Conservation (phyloP, 169 alveolate genomes). For the Cyclospora cayetanensis region DNA sequence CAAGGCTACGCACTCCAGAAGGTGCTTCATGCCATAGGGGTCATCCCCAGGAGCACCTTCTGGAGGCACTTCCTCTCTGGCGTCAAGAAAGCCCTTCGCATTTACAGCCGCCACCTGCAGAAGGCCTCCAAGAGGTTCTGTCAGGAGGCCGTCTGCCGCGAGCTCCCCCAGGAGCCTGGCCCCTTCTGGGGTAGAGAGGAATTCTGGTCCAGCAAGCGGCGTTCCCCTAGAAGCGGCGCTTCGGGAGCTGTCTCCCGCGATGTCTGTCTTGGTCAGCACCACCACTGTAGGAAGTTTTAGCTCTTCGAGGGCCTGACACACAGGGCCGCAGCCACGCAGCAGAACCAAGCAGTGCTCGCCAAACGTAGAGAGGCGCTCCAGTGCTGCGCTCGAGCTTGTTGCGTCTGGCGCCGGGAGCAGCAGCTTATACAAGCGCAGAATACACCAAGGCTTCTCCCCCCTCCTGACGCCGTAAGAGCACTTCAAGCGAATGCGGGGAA, state of each 20-base stretch:
- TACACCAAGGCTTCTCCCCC: too few relatives aligned
- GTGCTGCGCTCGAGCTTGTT: too few relatives aligned
- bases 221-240: not conserved
- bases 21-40: constrained; percentile 19
- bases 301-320: not conserved
- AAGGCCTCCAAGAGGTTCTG: constrained; percentile 30
- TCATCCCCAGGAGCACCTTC: constrained; percentile 1
- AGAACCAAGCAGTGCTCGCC: too few relatives aligned
- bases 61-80: not conserved
- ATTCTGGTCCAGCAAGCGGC: not conserved
- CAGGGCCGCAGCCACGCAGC: too few relatives aligned
- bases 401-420: too few relatives aligned
- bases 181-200: not conserved
- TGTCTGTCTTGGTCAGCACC: constrained; percentile 13
- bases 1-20: constrained; percentile 2
- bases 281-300: not conserved
- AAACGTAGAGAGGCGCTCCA: too few relatives aligned
- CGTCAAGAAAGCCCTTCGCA: constrained; percentile 7
- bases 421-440: too few relatives aligned
- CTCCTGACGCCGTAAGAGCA: too few relatives aligned
- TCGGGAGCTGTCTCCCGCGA: not conserved
- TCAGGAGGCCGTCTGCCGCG: constrained; percentile 4
- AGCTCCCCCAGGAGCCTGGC: not conserved
- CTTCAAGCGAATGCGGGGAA: too few relatives aligned
- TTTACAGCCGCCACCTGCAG: constrained; percentile 23